Evolutionary conservation across 2,329 filamentous ascomycete genomes (phyloP).

Genomic region (Thielaviopsis ethacetica): DNA sequence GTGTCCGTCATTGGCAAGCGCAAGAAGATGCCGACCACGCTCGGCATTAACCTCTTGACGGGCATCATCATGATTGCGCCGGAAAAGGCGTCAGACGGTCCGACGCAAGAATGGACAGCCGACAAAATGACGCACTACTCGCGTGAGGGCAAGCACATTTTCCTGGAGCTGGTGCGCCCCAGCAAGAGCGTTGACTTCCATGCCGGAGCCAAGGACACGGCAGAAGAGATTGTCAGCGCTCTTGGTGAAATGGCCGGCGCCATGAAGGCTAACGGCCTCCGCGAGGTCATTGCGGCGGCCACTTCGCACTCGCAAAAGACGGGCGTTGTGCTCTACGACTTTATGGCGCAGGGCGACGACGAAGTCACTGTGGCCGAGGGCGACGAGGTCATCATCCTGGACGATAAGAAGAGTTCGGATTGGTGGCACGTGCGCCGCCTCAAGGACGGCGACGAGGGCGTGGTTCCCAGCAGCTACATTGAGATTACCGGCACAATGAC

Average conservation of each 20-base stretch:
- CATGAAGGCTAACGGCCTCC: constrained; percentile 63
- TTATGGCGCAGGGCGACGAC: constrained; percentile 90
- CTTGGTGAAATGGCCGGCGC: constrained; percentile 82
- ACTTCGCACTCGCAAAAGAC: constrained; percentile 56
- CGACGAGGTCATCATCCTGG: constrained; percentile 80
- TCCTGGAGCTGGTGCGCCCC: constrained; percentile 78
- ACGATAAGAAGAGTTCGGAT: constrained; percentile 85
- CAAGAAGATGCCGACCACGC: constrained; percentile 95
- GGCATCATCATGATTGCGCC: constrained; percentile 83
- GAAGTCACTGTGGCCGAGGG: constrained; percentile 83
- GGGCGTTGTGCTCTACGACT: constrained; percentile 82
- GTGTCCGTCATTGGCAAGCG: constrained; percentile 91
- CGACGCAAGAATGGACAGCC: constrained; percentile 81
- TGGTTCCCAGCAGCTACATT: constrained; percentile 92
- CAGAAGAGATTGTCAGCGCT: constrained; percentile 76
- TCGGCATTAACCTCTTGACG: constrained; percentile 82
- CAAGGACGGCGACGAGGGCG: constrained; percentile 86
- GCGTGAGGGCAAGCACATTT: constrained; percentile 94
- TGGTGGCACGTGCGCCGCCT: constrained; percentile 94
- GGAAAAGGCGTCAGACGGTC: constrained; percentile 66
- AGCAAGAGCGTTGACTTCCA: constrained; percentile 96
- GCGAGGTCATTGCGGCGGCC: constrained; percentile 72
- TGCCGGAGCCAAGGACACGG: constrained; percentile 91
- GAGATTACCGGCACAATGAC: constrained; percentile 60
- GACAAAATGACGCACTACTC: constrained; percentile 96